phyloP scores from a whole-genome alignment of 371 early-diverging fungal genomes.

The Actinomortierella ambigua region DNA sequence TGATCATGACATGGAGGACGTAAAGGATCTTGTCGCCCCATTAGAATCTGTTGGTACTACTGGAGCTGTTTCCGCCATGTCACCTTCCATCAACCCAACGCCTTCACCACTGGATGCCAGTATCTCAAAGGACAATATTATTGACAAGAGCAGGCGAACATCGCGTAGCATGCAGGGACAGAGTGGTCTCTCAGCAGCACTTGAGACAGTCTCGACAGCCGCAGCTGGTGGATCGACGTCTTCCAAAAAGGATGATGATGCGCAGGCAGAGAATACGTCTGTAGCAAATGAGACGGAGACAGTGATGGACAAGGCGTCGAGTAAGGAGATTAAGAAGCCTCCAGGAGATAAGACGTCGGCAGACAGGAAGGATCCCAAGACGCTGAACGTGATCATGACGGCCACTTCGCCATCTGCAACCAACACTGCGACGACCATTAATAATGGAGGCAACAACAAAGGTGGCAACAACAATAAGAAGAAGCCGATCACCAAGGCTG shows the following conservation, averaged over 20 bases:
- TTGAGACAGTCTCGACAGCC: background rate
- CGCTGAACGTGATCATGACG: constrained; percentile 25
- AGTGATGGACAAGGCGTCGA: background rate
- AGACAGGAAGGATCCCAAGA: background rate
- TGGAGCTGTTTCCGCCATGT: no score
- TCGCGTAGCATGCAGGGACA: constrained; percentile 35
- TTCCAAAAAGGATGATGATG: background rate
- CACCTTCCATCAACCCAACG: background rate
- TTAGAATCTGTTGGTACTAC: no score
- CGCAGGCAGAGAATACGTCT: background rate
- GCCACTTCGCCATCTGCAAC: constrained; percentile 30
- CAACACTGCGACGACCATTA: no score
- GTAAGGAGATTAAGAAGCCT: constrained; percentile 1
- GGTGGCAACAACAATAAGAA: constrained; percentile 14
- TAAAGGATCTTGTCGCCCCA: background rate
- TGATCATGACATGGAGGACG: constrained; percentile 4
- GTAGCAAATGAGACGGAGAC: background rate
- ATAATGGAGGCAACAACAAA: no score
- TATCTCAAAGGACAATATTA: constrained; percentile 9
- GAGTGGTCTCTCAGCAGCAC: constrained; percentile 5
- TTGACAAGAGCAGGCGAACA: constrained; percentile 20
- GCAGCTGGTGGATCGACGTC: background rate
- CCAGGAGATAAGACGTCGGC: constrained; percentile 2
- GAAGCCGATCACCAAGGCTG: constrained; percentile 19
- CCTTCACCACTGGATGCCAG: constrained; percentile 10